phyloP scores from a whole-genome alignment of 495 filamentous ascomycete genomes.

The Aspergillus wentii region DNA sequence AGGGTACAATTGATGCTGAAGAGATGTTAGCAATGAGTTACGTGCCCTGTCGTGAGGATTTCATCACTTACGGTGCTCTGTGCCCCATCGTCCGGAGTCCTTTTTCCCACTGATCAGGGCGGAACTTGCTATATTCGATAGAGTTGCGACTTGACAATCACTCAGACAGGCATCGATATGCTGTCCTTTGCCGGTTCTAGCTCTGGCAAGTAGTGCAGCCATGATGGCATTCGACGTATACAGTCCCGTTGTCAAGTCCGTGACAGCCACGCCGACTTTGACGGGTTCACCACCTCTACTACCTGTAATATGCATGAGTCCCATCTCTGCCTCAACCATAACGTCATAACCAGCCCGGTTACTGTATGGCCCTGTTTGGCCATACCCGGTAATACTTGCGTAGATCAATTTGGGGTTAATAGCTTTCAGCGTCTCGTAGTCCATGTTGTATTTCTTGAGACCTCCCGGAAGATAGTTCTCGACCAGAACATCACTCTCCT shows the following conservation, averaged over 20 bases:
- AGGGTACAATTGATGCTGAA: conserved; percentile 90
- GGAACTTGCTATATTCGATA: conserved; percentile 91
- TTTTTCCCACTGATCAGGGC: conserved; percentile 83
- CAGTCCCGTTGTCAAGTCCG: conserved; percentile 91
- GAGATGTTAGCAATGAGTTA: conserved; percentile 9
- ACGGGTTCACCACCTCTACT: conserved; percentile 82
- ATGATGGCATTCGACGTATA: conserved; percentile 97
- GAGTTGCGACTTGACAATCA: conserved; percentile 90
- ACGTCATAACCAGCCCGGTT: conserved; percentile 93
- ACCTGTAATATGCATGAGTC: conserved; percentile 97
- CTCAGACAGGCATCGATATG: conserved; percentile 89
- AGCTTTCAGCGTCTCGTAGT: conserved; percentile 70
- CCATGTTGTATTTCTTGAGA: conserved; percentile 86
- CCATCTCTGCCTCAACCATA: conserved; percentile 98
- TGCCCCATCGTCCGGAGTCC: conserved; percentile 89
- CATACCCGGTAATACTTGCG: conserved; percentile 70
- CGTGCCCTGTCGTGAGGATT: not conserved
- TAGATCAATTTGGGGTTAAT: conserved; percentile 75
- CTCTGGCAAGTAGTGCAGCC: conserved; percentile 78
- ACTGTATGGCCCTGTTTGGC: conserved; percentile 90
- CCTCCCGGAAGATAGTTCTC: conserved; percentile 94
- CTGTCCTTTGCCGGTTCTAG: conserved; percentile 68
- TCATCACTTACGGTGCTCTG: conserved; percentile 74
- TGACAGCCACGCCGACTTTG: conserved; percentile 96
- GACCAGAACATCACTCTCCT: conserved; percentile 85